Evolutionary conservation across 75 land plant genomes (phyloP), one percentile per base, ranked within the genome.

Genomic region (Cupressus sempervirens): DNA sequence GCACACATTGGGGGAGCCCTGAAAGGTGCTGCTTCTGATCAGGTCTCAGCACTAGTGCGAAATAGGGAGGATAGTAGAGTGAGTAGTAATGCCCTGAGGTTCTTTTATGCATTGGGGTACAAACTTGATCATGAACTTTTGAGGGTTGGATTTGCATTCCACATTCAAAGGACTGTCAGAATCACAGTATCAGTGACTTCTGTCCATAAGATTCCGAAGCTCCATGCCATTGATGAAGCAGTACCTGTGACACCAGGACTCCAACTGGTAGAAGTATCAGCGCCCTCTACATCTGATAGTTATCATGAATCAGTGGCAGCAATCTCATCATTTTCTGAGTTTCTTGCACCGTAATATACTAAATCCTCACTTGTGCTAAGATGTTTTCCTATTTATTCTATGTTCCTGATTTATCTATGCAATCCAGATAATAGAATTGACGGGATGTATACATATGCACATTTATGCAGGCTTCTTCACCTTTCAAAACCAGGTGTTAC

Each of bases 11-110:
- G 99, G 13, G 95, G 96, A 68, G 94, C 98, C 65, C 96, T 97
- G 92, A 91, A 96, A 88, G 99, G 99, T 56, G 93, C 98, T 86
- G 99, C 96, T 41, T 96, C 99, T 32, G 99, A 97, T 76, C 99
- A 97, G 89, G 75, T 96, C 16, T 92, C 98, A 3, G 99, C 97
- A 62, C 85, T 94, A 43, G 98, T 97, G 77, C 88, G 99, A 80
- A 90, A 90, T 29, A 86, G 91, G 84, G 89, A 89, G 46, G 98
- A 97, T 84, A 91, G 94, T 85, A 94, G 85, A 88, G 93, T 88
- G 18, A 93, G 98, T 88, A 96, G 87, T 85, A 94, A 93, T 89
- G 96, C 89, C 20, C 90, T 97, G 58, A 90, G 95, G 43, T 92
- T 97, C 81, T 94, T 97, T 82, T 87, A 94, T 86, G 88, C 93